Conservation (phyloP, 2,329 filamentous ascomycete genomes). For the Stachybotrys chlorohalonatus region DNA sequence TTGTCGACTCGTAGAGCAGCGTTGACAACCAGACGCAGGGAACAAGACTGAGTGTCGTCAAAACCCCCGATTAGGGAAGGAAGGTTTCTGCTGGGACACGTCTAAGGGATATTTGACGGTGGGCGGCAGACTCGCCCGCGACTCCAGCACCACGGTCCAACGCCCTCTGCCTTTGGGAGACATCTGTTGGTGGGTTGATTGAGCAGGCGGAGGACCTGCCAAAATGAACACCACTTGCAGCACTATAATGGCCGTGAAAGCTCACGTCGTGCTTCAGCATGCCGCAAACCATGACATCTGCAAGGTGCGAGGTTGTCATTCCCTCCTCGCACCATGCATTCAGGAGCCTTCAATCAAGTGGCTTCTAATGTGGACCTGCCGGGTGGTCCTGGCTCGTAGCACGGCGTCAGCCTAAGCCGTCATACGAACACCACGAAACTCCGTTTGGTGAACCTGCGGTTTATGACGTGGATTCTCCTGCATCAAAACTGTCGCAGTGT, state of each 20-base stretch:
- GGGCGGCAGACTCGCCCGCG: too few relatives aligned
- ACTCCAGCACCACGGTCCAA: too few relatives aligned
- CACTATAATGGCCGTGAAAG: not conserved
- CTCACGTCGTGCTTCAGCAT: not conserved
- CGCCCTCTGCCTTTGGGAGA: too few relatives aligned
- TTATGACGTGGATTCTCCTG: not conserved
- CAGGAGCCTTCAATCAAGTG: not conserved
- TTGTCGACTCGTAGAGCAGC: not conserved
- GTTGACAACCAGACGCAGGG: constrained; percentile 1
- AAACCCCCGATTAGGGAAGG: too few relatives aligned
- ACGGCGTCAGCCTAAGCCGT: not conserved
- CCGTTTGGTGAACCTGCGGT: not conserved
- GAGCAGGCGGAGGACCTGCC: not conserved
- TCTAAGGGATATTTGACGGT: too few relatives aligned
- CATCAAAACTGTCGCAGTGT: not conserved
- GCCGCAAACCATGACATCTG: not conserved
- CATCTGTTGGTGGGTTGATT: too few relatives aligned
- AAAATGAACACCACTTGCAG: not conserved
- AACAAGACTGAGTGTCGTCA: not conserved
- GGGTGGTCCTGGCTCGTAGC: not conserved
- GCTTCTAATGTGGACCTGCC: not conserved
- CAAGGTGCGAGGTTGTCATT: not conserved
- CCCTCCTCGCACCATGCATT: not conserved
- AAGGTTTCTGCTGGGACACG: too few relatives aligned
- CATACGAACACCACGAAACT: not conserved